Base-by-base conservation (phyloP, 176 grass and related monocot genomes). In the Carex littledalei region DNA sequence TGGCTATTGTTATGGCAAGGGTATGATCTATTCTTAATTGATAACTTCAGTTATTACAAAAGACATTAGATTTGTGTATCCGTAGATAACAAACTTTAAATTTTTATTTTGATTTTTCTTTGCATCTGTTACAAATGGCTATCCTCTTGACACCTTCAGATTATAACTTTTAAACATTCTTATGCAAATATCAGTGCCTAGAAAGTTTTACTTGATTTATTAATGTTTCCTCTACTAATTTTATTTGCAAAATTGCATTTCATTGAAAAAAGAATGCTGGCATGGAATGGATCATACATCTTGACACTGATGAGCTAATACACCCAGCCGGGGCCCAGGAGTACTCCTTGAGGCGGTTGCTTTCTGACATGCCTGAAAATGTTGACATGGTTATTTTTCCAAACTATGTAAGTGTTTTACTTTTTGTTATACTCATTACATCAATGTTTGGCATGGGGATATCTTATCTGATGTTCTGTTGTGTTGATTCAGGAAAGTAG, bases 351-450 rank as follows among this genome's bases (percentile, higher is more conserved):
- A 90, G 96, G 81, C 80, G 88, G 47, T 89, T 99, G 93, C 96
- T 99, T 63, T 95, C 91, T 89, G 96, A 99, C 60, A 87, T 92
- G 81, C 93, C 96, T 87, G 89, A 89, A 69, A 99, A 99, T 92
- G 93, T 95, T 81, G 96, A 99, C 86, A 99, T 99, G 96, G 93
- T 95, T 92, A 92, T 99, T 76, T 99, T 99, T 85, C 96, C 96
- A 74, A 99, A 99, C 85, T 99, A 99, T 88, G 96, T 99, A 84
- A 95, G 96, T 88, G 15, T 55, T 50, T 32, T 55, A 39, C 37
- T 72, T 47, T 63, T 79, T 24, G 73, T 14, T 77, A 29, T 80
- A 45, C 69, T 87, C 26, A 84, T 72, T 81, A 58, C 67, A 43
- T 17, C 26, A 89, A 84, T 29, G 26, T 84, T 20, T 67, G 79